Base-by-base conservation (phyloP, 306 rosid genomes). In the Morella rubra region DNA sequence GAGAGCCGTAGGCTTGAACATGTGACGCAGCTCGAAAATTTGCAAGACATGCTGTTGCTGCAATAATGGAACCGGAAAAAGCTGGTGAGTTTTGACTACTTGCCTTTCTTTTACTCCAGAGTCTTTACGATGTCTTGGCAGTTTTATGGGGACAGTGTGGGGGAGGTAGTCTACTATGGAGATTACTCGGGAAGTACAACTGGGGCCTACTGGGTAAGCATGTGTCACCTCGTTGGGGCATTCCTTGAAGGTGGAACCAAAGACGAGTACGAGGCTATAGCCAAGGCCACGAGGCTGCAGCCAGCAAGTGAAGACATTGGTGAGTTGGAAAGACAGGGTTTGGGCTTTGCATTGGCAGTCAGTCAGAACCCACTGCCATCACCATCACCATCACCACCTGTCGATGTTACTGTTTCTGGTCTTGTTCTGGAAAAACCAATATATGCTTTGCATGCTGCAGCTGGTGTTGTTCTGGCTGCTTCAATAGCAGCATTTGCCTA, bases 51-150 rank as follows among this genome's bases (percentile, higher is more conserved):
- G 99, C 84, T 41, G 97, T 95, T 47, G 66, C 88, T 58, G 87
- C 90, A 73, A 91, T 95, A 58, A 89, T 92, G 97, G 97, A 95
- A 14, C 86, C 79, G 13, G 86, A 77, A 19, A 93, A 88, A 73
- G 76, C 79, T 0, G 89, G 77, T 2, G 99, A 95, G 42, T 95
- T 95, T 92, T 46, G 98, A 95, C 82, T 91, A 92, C 81, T 77
- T 95, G 19, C 99, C 99, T 11, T 92, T 95, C 80, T 95, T 95
- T 88, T 95, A 95, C 91, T 95, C 99, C 1, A 85, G 99, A 86
- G 86, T 92, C 67, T 95, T 95, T 84, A 74, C 98, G 44, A 77
- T 95, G 84, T 95, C 99, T 14, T 95, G 99, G 99, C 99, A 95
- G 81, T 95, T 95, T 84, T 95, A 80, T 32, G 99, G 99, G 61